Conservation (phyloP, 192 early-diverging fungal genomes). For the Coemansia erecta region DNA sequence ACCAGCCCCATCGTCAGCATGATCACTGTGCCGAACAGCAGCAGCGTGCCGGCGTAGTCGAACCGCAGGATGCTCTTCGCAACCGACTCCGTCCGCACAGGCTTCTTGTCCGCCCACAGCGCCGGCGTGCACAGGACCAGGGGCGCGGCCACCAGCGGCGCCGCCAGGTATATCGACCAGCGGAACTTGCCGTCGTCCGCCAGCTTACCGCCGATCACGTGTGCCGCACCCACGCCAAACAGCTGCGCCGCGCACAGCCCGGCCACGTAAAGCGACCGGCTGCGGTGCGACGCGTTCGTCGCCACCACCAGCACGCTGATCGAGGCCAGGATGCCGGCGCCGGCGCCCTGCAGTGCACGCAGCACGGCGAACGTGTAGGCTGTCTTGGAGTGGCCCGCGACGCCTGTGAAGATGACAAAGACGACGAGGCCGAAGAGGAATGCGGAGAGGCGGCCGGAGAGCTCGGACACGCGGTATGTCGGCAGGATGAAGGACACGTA, state of each 20-base stretch:
- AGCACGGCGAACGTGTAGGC: constrained; percentile 36
- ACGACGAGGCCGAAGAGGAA: constrained; percentile 37
- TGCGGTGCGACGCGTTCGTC: constrained; percentile 27
- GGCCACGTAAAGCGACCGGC: constrained; percentile 29
- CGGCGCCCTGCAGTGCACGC: constrained; percentile 42
- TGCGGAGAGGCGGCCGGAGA: constrained; percentile 19
- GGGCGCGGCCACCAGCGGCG: constrained; percentile 32
- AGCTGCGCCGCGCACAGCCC: constrained; percentile 39
- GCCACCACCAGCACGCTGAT: constrained; percentile 14
- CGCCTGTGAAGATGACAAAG: constrained; percentile 38
- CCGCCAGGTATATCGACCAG: constrained; percentile 39
- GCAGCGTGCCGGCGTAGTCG: constrained; percentile 30
- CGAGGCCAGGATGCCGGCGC: constrained; percentile 38
- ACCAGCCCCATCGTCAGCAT: constrained; percentile 42
- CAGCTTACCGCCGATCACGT: constrained; percentile 40
- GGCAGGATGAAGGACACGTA: constrained; percentile 40
- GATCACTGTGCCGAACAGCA: constrained; percentile 36
- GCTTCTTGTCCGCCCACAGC: constrained; percentile 18
- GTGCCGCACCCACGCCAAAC: constrained; percentile 41
- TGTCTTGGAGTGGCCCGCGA: constrained; percentile 17
- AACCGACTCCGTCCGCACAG: constrained; percentile 17
- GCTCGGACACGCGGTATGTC: constrained; percentile 29
- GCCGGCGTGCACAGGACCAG: constrained; percentile 43
- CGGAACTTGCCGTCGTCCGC: constrained; percentile 36
- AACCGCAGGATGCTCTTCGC: constrained; percentile 18